Base-by-base conservation (phyloP, 164 flowering plant genomes). In the Saururus chinensis region DNA sequence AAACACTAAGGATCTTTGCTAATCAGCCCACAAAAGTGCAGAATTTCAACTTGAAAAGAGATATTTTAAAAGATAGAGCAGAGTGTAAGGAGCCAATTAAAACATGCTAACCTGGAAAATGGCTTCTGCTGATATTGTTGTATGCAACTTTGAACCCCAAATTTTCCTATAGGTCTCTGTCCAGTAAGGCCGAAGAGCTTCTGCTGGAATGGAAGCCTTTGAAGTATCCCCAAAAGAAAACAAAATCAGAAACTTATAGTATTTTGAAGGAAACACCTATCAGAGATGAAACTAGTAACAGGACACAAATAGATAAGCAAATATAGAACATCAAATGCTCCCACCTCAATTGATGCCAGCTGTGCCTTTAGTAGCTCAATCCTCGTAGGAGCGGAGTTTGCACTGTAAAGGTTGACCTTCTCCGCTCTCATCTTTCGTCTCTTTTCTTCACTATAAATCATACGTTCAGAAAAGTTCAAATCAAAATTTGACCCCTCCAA, bases 181-280 rank as follows among this genome's bases (percentile, higher is more conserved):
- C 98, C 98, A 91, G 70, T 60, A 59, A 51, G 87, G 64, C 61
- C 79, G 77, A 71, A 84, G 73, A 57, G 89, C 95, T 66, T 88
- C 93, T 19, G 76, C 58, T 20, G 85, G 88, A 63, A 88, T n/a
- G 40, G 79, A 82, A 52, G 71, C 96, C 98, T 91, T 70, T 51
- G 59, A 66, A 9, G 35, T 17, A 26, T 16, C 48, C 49, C 14
- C 17, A 45, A 45, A 45, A 41, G 49, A 13, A 12, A 30, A 30
- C 37, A 30, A 45, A 45, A 45, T 17, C 14, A 45, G 16, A 45
- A 45, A 0, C 17, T 17, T 17, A 12, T 45, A 17, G 17, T 45
- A 12, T 45, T 41, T 41, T 17, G 11, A 12, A 45, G 17, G 49
- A 45, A 45, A 12, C 17, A 45, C 2, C 14, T 45, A 45, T 12